phyloP scores from a whole-genome alignment of 2,329 filamentous ascomycete genomes.

The Pestalotiopsis fici region DNA sequence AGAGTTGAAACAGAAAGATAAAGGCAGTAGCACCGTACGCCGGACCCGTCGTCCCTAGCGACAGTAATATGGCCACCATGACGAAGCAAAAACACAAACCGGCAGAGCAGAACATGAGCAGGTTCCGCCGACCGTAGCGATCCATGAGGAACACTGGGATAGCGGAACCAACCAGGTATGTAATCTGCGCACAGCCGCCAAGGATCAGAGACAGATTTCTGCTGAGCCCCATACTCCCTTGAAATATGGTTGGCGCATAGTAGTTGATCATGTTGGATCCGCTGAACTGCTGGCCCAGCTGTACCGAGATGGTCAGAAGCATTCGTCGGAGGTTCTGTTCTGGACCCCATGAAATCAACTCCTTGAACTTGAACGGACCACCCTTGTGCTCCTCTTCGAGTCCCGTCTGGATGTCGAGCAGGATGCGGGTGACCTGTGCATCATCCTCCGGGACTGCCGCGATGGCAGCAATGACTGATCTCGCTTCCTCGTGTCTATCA shows the following conservation, averaged over 20 bases:
- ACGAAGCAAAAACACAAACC: slow-evolving; percentile 44
- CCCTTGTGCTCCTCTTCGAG: slow-evolving; percentile 18
- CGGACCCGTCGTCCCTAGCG: slow-evolving; percentile 24
- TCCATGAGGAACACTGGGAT: slow-evolving; percentile 43
- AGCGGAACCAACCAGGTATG: slow-evolving; percentile 38
- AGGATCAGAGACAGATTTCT: slow-evolving; percentile 53
- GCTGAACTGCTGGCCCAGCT: slow-evolving; percentile 28
- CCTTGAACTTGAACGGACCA: slow-evolving; percentile 21
- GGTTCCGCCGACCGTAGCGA: slow-evolving; percentile 37
- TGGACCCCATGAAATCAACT: slow-evolving; percentile 21
- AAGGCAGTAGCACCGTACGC: slow-evolving; percentile 43
- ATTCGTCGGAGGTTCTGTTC: slow-evolving; percentile 25
- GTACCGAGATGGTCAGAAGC: slow-evolving; percentile 24
- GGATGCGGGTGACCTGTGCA: slow-evolving; percentile 12
- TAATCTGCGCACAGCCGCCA: slow-evolving; percentile 43
- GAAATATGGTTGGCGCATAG: slow-evolving; percentile 39
- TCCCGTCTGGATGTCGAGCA: slow-evolving; percentile 17
- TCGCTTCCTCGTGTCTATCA: slow-evolving; percentile 30
- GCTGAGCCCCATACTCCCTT: slow-evolving; percentile 36
- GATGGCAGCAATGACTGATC: slow-evolving; percentile 17
- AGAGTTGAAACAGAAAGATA: slow-evolving; percentile 45
- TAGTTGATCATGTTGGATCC: slow-evolving; percentile 22
- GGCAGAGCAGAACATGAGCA: slow-evolving; percentile 39
- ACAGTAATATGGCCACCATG: slow-evolving; percentile 38
- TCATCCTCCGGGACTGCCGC: slow-evolving; percentile 17